Percentiles rank a stretch among this genome's conserved stretches.
phyloP scores from a whole-genome alignment of 192 early-diverging fungal species.

The Gonapodya prolifera region DNA sequence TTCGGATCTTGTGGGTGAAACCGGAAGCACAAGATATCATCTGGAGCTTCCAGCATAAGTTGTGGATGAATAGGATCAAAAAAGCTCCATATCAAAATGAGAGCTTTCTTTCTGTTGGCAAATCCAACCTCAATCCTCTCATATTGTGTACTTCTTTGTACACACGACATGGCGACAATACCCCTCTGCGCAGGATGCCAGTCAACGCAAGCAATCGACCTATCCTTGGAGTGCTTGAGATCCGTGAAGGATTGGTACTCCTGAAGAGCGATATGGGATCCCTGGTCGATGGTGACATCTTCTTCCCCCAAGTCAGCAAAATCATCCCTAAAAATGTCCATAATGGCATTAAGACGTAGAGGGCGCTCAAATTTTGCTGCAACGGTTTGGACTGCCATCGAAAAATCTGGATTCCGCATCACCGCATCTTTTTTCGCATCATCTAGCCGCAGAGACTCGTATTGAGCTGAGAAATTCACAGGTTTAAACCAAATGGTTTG shows the following conservation, averaged over 20 bases:
- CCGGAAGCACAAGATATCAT: constrained; percentile 38
- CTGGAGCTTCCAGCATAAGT: constrained; percentile 47
- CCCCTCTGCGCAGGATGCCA: constrained; percentile 45
- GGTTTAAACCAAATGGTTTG: constrained; percentile 36
- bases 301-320: constrained; percentile 42
- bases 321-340: constrained; percentile 47
- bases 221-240: constrained; percentile 46
- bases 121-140: constrained; percentile 33
- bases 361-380: constrained; percentile 33
- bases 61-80: constrained; percentile 52
- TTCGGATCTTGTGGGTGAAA: constrained; percentile 41
- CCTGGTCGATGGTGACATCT: constrained; percentile 40
- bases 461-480: constrained; percentile 13
- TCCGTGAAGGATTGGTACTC: constrained; percentile 57
- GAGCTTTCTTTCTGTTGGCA: constrained; percentile 20
- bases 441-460: background rate
- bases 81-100: constrained; percentile 53
- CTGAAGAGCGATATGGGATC: constrained; percentile 35
- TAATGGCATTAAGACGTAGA: constrained; percentile 36
- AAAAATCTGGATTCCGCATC: constrained; percentile 2
- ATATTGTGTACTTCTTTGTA: constrained; percentile 31
- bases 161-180: constrained; percentile 43
- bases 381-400: background rate
- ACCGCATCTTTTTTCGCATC: background rate
- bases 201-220: constrained; percentile 40